phyloP scores from a whole-genome alignment of 805 yeast genomes.

The Sungouiozyma ichnusensis region DNA sequence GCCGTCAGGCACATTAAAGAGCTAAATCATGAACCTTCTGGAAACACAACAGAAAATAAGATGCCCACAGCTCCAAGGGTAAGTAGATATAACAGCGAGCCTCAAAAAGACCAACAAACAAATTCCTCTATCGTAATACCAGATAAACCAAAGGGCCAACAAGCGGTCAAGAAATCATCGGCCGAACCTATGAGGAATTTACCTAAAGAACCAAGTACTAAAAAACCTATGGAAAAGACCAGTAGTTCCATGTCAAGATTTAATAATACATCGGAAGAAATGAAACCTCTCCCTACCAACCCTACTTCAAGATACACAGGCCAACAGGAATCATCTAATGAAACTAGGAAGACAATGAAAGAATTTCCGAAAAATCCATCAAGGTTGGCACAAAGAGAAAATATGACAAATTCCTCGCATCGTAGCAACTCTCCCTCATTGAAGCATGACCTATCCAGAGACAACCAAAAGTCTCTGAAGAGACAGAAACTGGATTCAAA shows the following conservation, averaged over 20 bases:
- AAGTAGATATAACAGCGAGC: slow-evolving; percentile 12
- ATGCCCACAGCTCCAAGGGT: slow-evolving; percentile 3
- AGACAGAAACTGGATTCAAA: not conserved
- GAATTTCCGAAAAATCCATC: not conserved
- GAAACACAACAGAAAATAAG: slow-evolving; percentile 9
- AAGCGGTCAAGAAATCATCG: not conserved
- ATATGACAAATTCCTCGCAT: not conserved
- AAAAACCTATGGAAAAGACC: not conserved
- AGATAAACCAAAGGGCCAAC: not conserved
- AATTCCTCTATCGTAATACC: not conserved
- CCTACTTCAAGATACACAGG: not conserved
- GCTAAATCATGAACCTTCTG: slow-evolving; percentile 3
- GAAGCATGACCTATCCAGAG: not conserved
- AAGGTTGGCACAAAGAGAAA: not conserved
- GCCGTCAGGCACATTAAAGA: slow-evolving; percentile 4
- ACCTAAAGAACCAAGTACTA: not conserved
- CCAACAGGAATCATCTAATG: not conserved
- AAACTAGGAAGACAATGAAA: not conserved
- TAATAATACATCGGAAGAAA: not conserved
- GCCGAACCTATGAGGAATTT: slow-evolving; percentile 1
- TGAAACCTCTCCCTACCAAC: not conserved
- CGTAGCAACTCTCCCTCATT: not conserved
- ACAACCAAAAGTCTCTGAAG: not conserved
- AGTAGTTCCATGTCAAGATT: not conserved
- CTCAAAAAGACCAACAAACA: not conserved